phyloP scores from a whole-genome alignment of 2,329 filamentous ascomycete species.

The Penicillium sp. region DNA sequence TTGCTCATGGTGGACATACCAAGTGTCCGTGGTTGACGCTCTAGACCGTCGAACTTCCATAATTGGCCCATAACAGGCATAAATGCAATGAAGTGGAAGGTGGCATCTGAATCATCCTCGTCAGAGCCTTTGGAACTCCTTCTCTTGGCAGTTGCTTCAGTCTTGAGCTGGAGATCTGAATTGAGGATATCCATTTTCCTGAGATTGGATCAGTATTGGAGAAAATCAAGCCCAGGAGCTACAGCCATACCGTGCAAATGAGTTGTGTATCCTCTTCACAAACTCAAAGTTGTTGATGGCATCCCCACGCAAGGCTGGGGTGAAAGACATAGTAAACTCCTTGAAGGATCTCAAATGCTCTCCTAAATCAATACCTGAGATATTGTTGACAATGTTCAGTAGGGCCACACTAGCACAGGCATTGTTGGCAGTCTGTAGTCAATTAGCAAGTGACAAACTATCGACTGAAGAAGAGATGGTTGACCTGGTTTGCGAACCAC shows the following conservation, averaged over 20 bases:
- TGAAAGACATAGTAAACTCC: constrained; percentile 63
- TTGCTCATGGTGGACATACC: constrained; percentile 38
- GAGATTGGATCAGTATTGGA: constrained; percentile 5
- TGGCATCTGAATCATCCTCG: constrained; percentile 55
- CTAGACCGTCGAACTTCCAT: constrained; percentile 86
- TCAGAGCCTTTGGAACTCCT: constrained; percentile 41
- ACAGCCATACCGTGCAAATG: constrained; percentile 63
- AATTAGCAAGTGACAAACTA: constrained; percentile 6
- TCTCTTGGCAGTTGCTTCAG: constrained; percentile 41
- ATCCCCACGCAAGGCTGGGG: constrained; percentile 70
- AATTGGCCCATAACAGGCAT: constrained; percentile 69
- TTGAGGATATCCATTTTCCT: constrained; percentile 73
- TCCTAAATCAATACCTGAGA: constrained; percentile 63
- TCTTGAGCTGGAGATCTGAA: constrained; percentile 61
- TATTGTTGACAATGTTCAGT: constrained; percentile 90
- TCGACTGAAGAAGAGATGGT: constrained; percentile 14
- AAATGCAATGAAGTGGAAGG: constrained; percentile 86
- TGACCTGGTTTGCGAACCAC: constrained; percentile 92
- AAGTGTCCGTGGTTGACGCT: constrained; percentile 64
- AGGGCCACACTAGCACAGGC: constrained; percentile 90
- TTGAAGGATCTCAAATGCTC: constrained; percentile 69
- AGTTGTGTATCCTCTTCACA: constrained; percentile 81
- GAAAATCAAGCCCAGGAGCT: not conserved
- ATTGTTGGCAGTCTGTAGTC: constrained; percentile 67
- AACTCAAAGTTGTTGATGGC: constrained; percentile 69